Evolutionary conservation across 1,284 basidiomycete genomes (phyloP).

Genomic region (Neolentinus lepideus): DNA sequence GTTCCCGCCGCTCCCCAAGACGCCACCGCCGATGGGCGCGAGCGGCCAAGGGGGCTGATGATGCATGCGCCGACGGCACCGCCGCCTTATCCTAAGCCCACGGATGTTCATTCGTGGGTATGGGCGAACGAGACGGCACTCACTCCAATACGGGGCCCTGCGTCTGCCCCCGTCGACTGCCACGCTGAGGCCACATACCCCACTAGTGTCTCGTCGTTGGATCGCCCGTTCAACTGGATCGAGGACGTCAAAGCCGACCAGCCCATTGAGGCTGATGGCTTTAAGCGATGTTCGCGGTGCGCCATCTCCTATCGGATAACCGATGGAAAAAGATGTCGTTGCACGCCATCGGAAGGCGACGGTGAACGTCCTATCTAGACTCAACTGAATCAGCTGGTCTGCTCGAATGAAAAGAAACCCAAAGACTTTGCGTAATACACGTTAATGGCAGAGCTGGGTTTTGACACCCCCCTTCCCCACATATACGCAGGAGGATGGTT

Average conservation of each 20-base stretch:
- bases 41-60: neutral
- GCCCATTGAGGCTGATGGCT: neutral
- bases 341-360: neutral
- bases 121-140: conserved; percentile 5
- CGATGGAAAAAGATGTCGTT: neutral
- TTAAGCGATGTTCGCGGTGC: neutral
- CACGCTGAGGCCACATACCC: neutral
- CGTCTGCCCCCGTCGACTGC: conserved; percentile 3
- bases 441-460: neutral
- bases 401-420: neutral
- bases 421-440: neutral
- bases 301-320: conserved; percentile 1
- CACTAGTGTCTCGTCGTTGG: neutral
- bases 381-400: no score
- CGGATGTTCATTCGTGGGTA: conserved; percentile 1
- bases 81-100: conserved; percentile 1
- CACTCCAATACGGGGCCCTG: conserved; percentile 5
- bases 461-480: neutral
- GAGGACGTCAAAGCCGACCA: neutral
- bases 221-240: conserved; percentile 1
- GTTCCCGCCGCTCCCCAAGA: neutral
- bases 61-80: neutral
- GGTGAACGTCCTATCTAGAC: neutral
- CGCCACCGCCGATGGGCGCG: neutral
- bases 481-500: neutral